Percentiles rank a stretch among this genome's conserved stretches.
Conservation (phyloP, 345 rosid genomes). For the Luvunga scandens region DNA sequence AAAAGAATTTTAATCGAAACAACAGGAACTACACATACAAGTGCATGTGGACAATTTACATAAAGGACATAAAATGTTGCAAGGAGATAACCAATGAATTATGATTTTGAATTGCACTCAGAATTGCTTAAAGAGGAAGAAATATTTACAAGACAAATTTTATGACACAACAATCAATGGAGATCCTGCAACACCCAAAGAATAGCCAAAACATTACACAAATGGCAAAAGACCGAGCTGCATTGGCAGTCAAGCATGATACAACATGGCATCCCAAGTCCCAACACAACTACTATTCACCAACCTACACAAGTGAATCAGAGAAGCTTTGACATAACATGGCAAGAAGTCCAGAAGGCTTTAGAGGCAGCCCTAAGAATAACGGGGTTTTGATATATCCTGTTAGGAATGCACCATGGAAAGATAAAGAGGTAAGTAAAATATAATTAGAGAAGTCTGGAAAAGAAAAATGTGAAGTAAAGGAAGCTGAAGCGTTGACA, state of each 20-base stretch:
- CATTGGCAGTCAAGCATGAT: slow-evolving; percentile 26
- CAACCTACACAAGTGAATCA: slow-evolving; percentile 27
- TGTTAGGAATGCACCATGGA: slow-evolving; percentile 21
- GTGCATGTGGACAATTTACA: not conserved
- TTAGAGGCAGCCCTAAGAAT: slow-evolving; percentile 70
- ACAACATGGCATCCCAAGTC: slow-evolving; percentile 22
- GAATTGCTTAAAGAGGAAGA: slow-evolving; percentile 8
- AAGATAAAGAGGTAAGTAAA: not conserved
- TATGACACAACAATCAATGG: slow-evolving; percentile 16
- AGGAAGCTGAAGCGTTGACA: not conserved
- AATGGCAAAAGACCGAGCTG: slow-evolving; percentile 19
- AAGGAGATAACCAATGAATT: slow-evolving; percentile 19
- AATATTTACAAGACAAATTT: slow-evolving; percentile 39
- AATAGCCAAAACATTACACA: slow-evolving; percentile 30
- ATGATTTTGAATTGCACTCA: slow-evolving; percentile 27
- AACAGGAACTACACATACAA: no score
- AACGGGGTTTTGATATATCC: slow-evolving; percentile 93
- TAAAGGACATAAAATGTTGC: not conserved
- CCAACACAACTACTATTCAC: not conserved
- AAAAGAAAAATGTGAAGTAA: no score
- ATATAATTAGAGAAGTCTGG: not conserved
- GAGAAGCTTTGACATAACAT: slow-evolving; percentile 79
- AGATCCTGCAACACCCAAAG: slow-evolving; percentile 28
- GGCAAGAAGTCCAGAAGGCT: slow-evolving; percentile 89
- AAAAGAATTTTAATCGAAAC: no score